Evolutionary conservation across 2,329 filamentous ascomycete genomes (phyloP).

Genomic region (Penicillium sp.): DNA sequence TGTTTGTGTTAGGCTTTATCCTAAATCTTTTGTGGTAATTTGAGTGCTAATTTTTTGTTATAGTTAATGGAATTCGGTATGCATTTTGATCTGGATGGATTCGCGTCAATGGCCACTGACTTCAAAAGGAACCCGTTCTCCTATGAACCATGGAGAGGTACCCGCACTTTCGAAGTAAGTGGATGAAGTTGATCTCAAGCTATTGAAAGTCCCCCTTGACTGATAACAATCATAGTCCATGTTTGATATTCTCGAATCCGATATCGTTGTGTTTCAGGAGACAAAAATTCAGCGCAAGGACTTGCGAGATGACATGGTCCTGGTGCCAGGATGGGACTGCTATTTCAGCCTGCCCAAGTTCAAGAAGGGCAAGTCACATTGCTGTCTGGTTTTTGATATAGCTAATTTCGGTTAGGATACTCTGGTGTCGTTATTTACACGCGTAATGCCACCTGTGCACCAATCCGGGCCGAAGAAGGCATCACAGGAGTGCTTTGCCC

Average conservation of each 20-base stretch:
- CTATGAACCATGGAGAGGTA: conserved; percentile 80
- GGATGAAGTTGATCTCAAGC: not conserved
- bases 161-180: conserved; percentile 66
- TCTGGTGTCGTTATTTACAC: conserved; percentile 96
- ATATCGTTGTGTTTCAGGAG: conserved; percentile 94
- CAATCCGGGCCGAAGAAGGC: conserved; percentile 92
- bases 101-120: not conserved
- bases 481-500: conserved; percentile 76
- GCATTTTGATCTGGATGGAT: not conserved
- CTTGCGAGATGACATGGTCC: conserved; percentile 89
- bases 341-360: conserved; percentile 90
- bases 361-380: conserved; percentile 72
- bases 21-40: not conserved
- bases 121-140: conserved; percentile 71
- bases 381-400: not conserved
- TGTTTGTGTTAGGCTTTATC: not conserved
- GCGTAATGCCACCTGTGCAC: conserved; percentile 78
- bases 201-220: not conserved
- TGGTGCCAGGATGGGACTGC: conserved; percentile 93
- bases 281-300: conserved; percentile 95
- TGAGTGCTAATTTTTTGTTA: conserved; percentile 25
- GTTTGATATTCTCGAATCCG: conserved; percentile 90
- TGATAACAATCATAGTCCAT: conserved; percentile 60
- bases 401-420: conserved; percentile 63
- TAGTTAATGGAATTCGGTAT: conserved; percentile 79